Conservation (phyloP, 2,329 filamentous ascomycete genomes). For the Xylogone sp. region DNA sequence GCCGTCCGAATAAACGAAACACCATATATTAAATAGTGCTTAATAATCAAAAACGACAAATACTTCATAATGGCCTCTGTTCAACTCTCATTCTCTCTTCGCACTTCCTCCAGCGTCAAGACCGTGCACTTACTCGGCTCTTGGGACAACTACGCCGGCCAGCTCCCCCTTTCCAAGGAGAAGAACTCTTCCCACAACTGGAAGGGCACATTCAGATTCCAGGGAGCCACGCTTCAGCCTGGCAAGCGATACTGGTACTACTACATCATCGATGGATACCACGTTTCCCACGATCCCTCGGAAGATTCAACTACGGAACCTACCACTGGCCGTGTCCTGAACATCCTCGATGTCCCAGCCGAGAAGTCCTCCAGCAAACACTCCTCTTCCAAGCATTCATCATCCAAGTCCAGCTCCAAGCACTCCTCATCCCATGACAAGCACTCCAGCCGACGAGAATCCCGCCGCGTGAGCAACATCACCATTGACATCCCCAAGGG, state of each 20-base stretch:
- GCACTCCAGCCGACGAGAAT: slow-evolving; percentile 30
- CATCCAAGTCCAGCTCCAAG: slow-evolving; percentile 33
- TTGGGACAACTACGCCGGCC: slow-evolving; percentile 91
- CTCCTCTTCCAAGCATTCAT: slow-evolving; percentile 27
- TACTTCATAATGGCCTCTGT: slow-evolving; percentile 72
- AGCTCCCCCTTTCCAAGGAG: slow-evolving; percentile 92
- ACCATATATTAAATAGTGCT: slow-evolving; percentile 28
- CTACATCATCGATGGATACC: slow-evolving; percentile 99
- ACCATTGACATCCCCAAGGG: slow-evolving; percentile 76
- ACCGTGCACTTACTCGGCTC: slow-evolving; percentile 96
- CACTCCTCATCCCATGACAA: slow-evolving; percentile 36
- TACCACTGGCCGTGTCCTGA: slow-evolving; percentile 93
- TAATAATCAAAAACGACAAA: slow-evolving; percentile 31
- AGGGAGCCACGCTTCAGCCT: slow-evolving; percentile 77
- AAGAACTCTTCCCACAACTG: slow-evolving; percentile 79
- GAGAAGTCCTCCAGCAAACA: slow-evolving; percentile 45
- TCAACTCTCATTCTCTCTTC: slow-evolving; percentile 93
- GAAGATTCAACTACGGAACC: slow-evolving; percentile 87
- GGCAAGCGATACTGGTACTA: slow-evolving; percentile 99
- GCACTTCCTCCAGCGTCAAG: slow-evolving; percentile 94
- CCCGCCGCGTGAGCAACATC: slow-evolving; percentile 38
- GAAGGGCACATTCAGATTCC: slow-evolving; percentile 96
- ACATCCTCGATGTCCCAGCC: slow-evolving; percentile 86
- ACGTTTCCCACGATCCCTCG: slow-evolving; percentile 93
- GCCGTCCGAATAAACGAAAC: too few species aligned